A percentile compares a stretch with the other conserved stretches of the same genome.
These are phyloP conservation scores for Eragrostis curvula DNA, from an alignment of 176 grass and related monocot genomes.

Conservation along the genomic window DNA sequence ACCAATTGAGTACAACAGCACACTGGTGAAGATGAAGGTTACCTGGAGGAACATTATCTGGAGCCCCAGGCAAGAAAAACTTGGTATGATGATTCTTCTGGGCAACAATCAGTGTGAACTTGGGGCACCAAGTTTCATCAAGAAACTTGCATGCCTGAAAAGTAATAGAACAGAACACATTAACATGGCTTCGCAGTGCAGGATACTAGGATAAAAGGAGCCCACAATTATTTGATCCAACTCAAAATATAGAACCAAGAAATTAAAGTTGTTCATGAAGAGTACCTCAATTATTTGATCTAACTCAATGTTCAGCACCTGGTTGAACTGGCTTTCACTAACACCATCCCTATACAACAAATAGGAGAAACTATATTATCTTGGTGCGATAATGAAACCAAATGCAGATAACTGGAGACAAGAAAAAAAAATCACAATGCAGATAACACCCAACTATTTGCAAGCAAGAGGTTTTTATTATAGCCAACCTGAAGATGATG, in stretches of 20 bases:
- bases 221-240: too few species aligned
- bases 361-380: constrained; percentile 10
- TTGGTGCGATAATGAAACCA: not conserved
- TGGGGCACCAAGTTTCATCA: constrained; percentile 79
- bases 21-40: not conserved
- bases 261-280: not conserved
- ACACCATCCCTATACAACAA: constrained; percentile 71
- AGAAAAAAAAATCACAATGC: not conserved
- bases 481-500: constrained; percentile 76
- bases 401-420: not conserved
- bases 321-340: constrained; percentile 86
- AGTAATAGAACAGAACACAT: not conserved
- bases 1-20: not conserved
- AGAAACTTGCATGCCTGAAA: constrained; percentile 82
- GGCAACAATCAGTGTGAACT: constrained; percentile 84
- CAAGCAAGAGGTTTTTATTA: not conserved
- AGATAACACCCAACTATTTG: not conserved
- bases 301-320: constrained; percentile 86
- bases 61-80: constrained; percentile 64
- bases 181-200: not conserved
- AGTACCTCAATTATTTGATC: constrained; percentile 94
- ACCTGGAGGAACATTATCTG: constrained; percentile 89
- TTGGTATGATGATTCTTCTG: constrained; percentile 96
- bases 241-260: not conserved
- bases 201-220: not conserved